Evolutionary conservation across 2,329 filamentous ascomycete genomes (phyloP).

Genomic region (Alternaria metachromatica): DNA sequence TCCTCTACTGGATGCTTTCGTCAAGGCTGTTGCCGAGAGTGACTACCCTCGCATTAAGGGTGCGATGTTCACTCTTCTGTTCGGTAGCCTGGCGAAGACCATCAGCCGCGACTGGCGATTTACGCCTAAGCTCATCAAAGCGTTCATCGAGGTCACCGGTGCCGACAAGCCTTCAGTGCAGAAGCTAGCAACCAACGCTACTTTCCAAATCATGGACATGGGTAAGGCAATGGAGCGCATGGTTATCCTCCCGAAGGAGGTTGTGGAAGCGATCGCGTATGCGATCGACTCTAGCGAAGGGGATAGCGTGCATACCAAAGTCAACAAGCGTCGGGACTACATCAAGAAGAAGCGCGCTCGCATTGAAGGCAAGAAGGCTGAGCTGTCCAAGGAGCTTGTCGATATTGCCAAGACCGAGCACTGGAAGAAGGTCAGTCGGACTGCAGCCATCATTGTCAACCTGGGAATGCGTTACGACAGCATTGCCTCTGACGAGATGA

Average conservation of each 20-base stretch:
- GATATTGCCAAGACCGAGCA: constrained; percentile 79
- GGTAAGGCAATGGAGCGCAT: constrained; percentile 86
- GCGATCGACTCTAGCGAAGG: constrained; percentile 43
- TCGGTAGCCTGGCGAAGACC: constrained; percentile 86
- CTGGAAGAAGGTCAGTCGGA: constrained; percentile 94
- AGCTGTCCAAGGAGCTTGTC: constrained; percentile 81
- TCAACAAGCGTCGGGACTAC: constrained; percentile 72
- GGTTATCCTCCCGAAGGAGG: constrained; percentile 76
- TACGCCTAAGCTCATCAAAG: constrained; percentile 83
- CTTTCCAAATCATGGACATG: constrained; percentile 90
- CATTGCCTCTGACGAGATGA: constrained; percentile 79
- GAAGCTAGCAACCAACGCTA: constrained; percentile 78
- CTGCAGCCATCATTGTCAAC: constrained; percentile 88
- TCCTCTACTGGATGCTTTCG: constrained; percentile 78
- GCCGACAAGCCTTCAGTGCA: constrained; percentile 96
- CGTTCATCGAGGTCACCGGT: constrained; percentile 87
- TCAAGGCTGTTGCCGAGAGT: constrained; percentile 76
- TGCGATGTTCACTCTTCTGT: constrained; percentile 86
- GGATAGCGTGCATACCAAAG: constrained; percentile 65
- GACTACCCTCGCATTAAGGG: constrained; percentile 95
- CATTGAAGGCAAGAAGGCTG: constrained; percentile 84
- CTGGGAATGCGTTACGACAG: constrained; percentile 90
- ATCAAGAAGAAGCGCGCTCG: constrained; percentile 76
- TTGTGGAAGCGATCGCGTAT: constrained; percentile 69
- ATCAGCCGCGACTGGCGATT: constrained; percentile 93